Conservation (phyloP, 768 basidiomycete genomes). For the Hypholoma fasciculare region DNA sequence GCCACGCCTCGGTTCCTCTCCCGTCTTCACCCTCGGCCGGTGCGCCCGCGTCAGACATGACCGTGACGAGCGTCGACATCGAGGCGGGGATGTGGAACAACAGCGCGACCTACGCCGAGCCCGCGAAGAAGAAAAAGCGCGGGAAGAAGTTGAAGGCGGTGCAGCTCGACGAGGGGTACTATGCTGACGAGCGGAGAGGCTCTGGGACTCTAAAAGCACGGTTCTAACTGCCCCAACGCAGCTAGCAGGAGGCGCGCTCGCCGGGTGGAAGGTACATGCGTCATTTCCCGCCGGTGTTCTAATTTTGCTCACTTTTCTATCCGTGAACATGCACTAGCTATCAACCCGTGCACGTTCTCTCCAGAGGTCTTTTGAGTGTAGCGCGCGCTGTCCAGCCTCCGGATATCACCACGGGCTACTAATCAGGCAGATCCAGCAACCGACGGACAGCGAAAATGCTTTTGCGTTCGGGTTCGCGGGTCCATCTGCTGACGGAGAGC, state of each 20-base stretch:
- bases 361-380: conserved; percentile 58
- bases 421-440: conserved; percentile 17
- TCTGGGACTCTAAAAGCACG: conserved; percentile 25
- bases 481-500: background rate
- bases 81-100: conserved; percentile 46
- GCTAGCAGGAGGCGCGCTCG: conserved; percentile 27
- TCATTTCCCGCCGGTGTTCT: background rate
- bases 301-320: background rate
- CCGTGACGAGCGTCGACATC: conserved; percentile 74
- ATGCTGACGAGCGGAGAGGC: conserved; percentile 24
- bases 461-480: background rate
- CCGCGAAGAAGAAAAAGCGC: conserved; percentile 34
- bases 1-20: background rate
- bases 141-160: conserved; percentile 20
- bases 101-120: conserved; percentile 1
- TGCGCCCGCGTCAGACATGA: conserved; percentile 53
- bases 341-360: conserved; percentile 58
- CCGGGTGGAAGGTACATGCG: conserved; percentile 52
- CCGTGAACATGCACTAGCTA: conserved; percentile 48
- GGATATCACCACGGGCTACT: background rate
- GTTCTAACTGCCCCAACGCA: conserved; percentile 24
- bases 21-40: background rate
- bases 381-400: conserved; percentile 34
- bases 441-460: conserved; percentile 5
- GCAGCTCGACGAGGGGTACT: conserved; percentile 8